Conservation (phyloP, 768 basidiomycete species). For the Inosperma sp. region DNA sequence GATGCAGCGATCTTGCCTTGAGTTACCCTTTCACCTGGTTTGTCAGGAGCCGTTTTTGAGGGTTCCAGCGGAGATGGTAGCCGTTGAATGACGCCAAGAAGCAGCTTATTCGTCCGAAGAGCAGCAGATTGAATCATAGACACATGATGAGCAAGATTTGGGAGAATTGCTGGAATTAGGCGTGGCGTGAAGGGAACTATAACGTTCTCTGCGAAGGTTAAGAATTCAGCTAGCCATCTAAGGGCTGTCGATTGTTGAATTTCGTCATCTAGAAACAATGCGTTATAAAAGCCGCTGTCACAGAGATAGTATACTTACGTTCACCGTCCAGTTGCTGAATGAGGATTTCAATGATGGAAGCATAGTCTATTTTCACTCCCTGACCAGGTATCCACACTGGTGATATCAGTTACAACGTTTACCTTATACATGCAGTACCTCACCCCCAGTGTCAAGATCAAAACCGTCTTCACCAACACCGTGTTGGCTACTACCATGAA, state of each 20-base stretch:
- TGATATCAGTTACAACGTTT: constrained; percentile 11
- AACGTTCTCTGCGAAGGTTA: constrained; percentile 82
- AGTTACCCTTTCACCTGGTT: too few species aligned
- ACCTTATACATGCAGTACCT: constrained; percentile 12
- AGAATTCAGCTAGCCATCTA: constrained; percentile 87
- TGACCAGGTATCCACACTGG: constrained; percentile 90
- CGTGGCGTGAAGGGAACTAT: constrained; percentile 94
- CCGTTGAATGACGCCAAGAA: constrained; percentile 80
- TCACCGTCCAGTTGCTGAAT: constrained; percentile 80
- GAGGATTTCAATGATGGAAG: constrained; percentile 89
- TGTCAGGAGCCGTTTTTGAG: constrained; percentile 27
- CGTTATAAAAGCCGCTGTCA: background rate
- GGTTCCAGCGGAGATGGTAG: constrained; percentile 70
- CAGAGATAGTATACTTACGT: constrained; percentile 47
- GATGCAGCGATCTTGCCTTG: constrained; percentile 45
- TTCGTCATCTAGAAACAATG: constrained; percentile 65
- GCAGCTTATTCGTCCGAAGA: constrained; percentile 76
- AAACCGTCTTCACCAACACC: constrained; percentile 41
- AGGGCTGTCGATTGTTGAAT: constrained; percentile 95
- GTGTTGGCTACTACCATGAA: constrained; percentile 39
- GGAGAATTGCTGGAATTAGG: constrained; percentile 87
- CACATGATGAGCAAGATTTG: constrained; percentile 90
- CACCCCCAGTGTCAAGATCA: constrained; percentile 61
- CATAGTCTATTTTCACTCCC: constrained; percentile 87
- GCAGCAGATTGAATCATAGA: constrained; percentile 86